Evolutionary conservation across 176 grass and related monocot genomes (phyloP).

Genomic region (Oryza longistaminata): DNA sequence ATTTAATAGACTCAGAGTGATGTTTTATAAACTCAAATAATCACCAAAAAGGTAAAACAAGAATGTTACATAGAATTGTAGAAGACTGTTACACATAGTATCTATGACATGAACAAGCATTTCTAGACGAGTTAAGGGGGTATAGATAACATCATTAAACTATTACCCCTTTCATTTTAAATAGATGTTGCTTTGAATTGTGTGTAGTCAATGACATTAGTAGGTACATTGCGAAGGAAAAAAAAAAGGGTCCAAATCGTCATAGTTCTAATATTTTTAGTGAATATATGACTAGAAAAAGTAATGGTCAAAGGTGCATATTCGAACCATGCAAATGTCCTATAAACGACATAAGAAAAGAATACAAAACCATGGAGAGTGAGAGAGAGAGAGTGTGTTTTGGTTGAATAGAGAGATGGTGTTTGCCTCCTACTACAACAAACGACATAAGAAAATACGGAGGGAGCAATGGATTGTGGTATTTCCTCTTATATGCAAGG

Average conservation of each 20-base stretch:
- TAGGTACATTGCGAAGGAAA: not conserved
- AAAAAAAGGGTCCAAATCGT: not conserved
- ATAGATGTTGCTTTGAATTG: not conserved
- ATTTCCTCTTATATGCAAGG: not conserved
- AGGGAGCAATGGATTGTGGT: not conserved
- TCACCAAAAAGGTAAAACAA: not conserved
- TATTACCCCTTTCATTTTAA: not conserved
- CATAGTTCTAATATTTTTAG: not conserved
- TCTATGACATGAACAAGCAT: not conserved
- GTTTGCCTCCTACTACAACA: no score
- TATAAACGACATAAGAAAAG: not conserved
- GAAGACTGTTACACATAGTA: not conserved
- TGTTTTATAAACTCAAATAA: not conserved
- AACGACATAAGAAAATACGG: not conserved
- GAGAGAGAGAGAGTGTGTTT: no score
- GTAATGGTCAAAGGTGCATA: not conserved
- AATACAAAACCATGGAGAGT: no score
- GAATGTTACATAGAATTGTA: not conserved
- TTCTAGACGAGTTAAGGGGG: not conserved
- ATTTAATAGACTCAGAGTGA: not conserved
- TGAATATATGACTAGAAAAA: not conserved
- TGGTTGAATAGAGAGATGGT: no score
- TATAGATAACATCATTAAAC: not conserved
- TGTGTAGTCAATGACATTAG: not conserved
- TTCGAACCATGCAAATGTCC: not conserved